Evolutionary conservation across 441 rosid species (phyloP), one percentile per base, ranked within the genome.

Genomic region (Adansonia madagascariensis): DNA sequence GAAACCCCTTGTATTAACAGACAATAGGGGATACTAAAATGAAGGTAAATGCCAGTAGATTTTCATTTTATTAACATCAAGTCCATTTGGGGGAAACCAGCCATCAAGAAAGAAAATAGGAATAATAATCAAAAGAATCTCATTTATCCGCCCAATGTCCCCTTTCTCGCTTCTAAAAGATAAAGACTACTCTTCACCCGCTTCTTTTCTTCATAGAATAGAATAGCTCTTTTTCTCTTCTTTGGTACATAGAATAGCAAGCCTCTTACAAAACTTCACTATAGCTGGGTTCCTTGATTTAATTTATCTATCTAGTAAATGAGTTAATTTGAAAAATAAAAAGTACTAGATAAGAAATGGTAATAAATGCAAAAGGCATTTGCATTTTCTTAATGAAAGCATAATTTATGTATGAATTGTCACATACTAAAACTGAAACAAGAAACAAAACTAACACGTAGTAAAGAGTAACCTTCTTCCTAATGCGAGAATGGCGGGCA

Each of bases 401-500:
- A 47, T 68, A 47, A 18, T 11, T 46, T 55, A 20, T n/a, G 49
- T 17, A 17, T 15, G 73, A 53, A 71, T n/a, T 35, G 49, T 5
- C 17, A n/a, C 24, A n/a, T 3, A 53, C 3, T 6, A 15, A 15
- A 20, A 8, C 4, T 31, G 1, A 27, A 14, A 46, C 2, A 20
- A 11, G 1, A 1, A 0, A 7, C 0, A 43, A 50, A 17, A 11
- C 60, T n/a, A 2, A 55, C 1, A 46, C 9, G 3, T 4, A 64
- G 62, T 20, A 22, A 64, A 15, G 3, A 55, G 69, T 1, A 4
- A 93, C 98, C 97, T 95, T 95, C 90, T 95, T 95, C 77, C 99
- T 88, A 85, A 95, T 75, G 44, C 96, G 97, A 71, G 85, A 47
- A 80, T 93, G 98, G 76, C 97, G 98, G 61, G 99, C 98, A 31